Conservation (phyloP, 202 grass and related monocot genomes). For the Panicum virgatum region DNA sequence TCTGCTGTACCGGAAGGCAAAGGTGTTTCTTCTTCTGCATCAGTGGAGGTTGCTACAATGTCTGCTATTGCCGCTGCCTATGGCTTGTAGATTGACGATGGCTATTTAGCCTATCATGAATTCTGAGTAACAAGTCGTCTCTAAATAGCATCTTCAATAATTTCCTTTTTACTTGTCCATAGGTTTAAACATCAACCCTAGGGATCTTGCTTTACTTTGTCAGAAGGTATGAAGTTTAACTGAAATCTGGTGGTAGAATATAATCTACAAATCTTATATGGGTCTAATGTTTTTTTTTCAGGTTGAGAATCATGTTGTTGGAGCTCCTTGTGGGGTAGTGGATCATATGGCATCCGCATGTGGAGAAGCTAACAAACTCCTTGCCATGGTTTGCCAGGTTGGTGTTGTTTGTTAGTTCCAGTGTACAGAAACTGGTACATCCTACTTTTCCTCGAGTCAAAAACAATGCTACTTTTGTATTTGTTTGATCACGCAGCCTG, state of each 20-base stretch:
- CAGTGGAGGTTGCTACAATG: conserved; percentile 69
- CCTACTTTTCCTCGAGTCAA: conserved; percentile 1
- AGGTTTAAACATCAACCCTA: conserved; percentile 78
- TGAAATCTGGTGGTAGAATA: conserved; percentile 34
- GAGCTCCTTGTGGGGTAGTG: conserved; percentile 86
- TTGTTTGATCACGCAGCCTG: conserved; percentile 58
- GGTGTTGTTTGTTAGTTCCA: conserved; percentile 23
- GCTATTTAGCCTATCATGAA: conserved; percentile 4
- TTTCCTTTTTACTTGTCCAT: conserved; percentile 30
- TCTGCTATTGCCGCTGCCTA: conserved; percentile 63
- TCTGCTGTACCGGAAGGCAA: conserved; percentile 83
- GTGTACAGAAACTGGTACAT: background rate
- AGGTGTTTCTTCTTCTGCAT: conserved; percentile 77
- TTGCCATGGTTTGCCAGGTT: conserved; percentile 98
- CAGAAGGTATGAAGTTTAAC: conserved; percentile 64
- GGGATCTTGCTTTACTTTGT: conserved; percentile 91
- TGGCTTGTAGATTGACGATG: conserved; percentile 33
- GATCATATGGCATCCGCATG: conserved; percentile 94
- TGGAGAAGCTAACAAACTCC: conserved; percentile 95
- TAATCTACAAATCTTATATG: conserved; percentile 21
- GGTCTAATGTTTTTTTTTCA: conserved; percentile 29
- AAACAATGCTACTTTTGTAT: conserved; percentile 23
- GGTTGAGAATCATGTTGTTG: conserved; percentile 93
- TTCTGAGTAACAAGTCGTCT: conserved; percentile 3
- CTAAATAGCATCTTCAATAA: background rate